Evolutionary conservation across 225 moss, liverwort and hornwort genomes (phyloP), one percentile per base, ranked within the genome.

Genomic region (Anthoceros angustus): DNA sequence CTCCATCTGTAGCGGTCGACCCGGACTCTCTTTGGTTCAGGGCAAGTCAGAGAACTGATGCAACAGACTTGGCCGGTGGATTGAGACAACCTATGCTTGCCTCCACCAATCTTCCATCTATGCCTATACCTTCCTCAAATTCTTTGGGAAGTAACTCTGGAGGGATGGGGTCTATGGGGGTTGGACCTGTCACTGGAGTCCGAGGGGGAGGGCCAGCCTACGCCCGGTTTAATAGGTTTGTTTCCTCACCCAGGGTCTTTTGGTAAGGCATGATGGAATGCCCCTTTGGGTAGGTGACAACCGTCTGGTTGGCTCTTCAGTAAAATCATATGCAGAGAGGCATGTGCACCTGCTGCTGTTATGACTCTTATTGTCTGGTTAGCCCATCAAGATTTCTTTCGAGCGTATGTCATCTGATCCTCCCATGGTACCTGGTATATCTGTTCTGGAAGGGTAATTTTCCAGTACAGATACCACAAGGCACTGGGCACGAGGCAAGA

Each of bases 1-100:
- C 77, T 43, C 66, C 62, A 66, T 49, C 61, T 68, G 62, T 70
- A 70, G 77, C 71, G 61, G 55, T 77, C 61, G 72, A 72, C 61
- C 72, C 76, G 0, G 77, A 71, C 61, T 64, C 72, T 11, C 72
- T 76, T 25, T 80, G 78, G 78, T 72, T 67, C 18, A 74, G 68
- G 41, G 62, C 46, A 39, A 11, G 4, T 5, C 46, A 66, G 8
- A 67, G 40, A 41, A 20, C 42, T 18, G 49, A 42, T 32, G 72
- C 67, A 25, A 21, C 55, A 4, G 43, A 65, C 1, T 66, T 42
- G 40, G 71, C 68, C 64, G 76, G 71, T 66, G 39, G 42, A 64
- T 55, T 67, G 65, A 70, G 43, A 48, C 61, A 71, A 21, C 67
- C 50, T 9, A 81, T 75, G 62, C 82, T 77, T 63, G 67, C 76